Evolutionary conservation across 164 flowering plant species (phyloP).

Genomic region (Nymphaea colorata): DNA sequence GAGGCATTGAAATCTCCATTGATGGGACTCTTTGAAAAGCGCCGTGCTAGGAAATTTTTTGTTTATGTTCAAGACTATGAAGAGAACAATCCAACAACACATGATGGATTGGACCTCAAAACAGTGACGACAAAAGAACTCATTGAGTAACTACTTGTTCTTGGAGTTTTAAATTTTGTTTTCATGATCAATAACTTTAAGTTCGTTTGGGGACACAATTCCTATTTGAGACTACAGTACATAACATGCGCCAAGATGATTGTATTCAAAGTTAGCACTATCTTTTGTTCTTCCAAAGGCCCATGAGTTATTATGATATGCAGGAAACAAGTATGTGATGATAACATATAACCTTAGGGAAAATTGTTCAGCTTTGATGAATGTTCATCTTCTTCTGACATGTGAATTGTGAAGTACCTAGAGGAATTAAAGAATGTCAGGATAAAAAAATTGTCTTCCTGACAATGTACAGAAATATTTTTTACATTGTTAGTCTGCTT

Average conservation of each 20-base stretch:
- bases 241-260: no score
- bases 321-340: no score
- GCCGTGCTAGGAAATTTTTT: slow-evolving; percentile 86
- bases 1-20: slow-evolving; percentile 89
- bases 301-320: no score
- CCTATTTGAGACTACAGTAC: no score
- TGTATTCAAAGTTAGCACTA: no score
- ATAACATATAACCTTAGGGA: no score
- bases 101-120: slow-evolving; percentile 74
- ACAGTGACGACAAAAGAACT: slow-evolving; percentile 68
- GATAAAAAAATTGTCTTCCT: not conserved
- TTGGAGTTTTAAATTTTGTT: not conserved
- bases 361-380: no score
- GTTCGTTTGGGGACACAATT: no score
- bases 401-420: not conserved
- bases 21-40: slow-evolving; percentile 95
- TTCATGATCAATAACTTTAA: no score
- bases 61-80: slow-evolving; percentile 93
- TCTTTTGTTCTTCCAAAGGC: no score
- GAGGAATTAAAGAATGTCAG: not conserved
- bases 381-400: no score
- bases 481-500: no score
- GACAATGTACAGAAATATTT: not conserved
- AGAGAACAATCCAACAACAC: slow-evolving; percentile 82
- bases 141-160: slow-evolving; percentile 41